Evolutionary conservation across 2,329 filamentous ascomycete genomes (phyloP).

Genomic region (Apiospora pterosperma): DNA sequence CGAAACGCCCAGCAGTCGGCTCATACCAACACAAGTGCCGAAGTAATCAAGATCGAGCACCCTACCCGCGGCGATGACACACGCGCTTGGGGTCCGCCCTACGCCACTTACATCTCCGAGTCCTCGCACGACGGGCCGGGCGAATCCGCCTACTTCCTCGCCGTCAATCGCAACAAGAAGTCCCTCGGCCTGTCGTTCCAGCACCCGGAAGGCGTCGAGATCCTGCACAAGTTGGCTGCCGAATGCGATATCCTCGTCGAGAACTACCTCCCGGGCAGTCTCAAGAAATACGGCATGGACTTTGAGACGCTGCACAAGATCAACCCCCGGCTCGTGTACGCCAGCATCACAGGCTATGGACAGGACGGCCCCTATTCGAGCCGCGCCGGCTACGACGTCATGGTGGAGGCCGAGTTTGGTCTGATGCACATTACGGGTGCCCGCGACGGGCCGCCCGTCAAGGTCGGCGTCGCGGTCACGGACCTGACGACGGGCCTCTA

Average conservation of each 20-base stretch:
- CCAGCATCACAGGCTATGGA: conserved; percentile 94
- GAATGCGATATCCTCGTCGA: conserved; percentile 93
- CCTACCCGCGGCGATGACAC: conserved; percentile 90
- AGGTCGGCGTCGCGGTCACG: conserved; percentile 95
- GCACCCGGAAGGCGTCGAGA: conserved; percentile 75
- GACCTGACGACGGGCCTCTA: conserved; percentile 95
- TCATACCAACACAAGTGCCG: conserved; percentile 59
- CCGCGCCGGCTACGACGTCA: conserved; percentile 94
- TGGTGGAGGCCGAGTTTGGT: conserved; percentile 98
- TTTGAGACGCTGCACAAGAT: conserved; percentile 76
- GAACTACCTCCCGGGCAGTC: conserved; percentile 87
- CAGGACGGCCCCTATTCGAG: conserved; percentile 88
- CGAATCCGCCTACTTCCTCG: conserved; percentile 92
- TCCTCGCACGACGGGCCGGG: conserved; percentile 66
- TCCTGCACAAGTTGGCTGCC: conserved; percentile 79
- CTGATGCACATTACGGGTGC: conserved; percentile 97
- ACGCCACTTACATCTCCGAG: conserved; percentile 69
- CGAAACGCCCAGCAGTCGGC: conserved; percentile 15
- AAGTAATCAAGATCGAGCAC: conserved; percentile 97
- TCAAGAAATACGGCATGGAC: conserved; percentile 90
- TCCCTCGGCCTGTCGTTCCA: conserved; percentile 90
- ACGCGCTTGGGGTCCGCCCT: conserved; percentile 93
- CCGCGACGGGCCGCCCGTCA: conserved; percentile 85
- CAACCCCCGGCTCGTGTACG: conserved; percentile 87
- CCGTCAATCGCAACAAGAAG: conserved; percentile 96